phyloP scores from a whole-genome alignment of 2,329 filamentous ascomycete genomes.

The Acrocalymma vagum region DNA sequence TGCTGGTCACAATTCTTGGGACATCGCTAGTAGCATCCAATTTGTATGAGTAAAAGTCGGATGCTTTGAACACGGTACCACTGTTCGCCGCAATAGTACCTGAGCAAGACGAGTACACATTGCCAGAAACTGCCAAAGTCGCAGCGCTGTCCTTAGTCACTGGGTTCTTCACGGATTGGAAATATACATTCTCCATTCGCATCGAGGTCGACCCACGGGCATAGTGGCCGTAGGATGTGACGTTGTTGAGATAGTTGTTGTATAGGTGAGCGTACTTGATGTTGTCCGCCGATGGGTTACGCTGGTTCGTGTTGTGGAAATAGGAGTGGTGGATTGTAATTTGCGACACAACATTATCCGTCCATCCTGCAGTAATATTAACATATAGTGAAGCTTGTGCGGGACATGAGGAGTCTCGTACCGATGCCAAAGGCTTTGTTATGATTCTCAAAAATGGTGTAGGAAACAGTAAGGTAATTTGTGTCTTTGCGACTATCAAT shows the following conservation, averaged over 20 bases:
- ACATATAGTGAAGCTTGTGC: no score
- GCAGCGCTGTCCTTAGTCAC: no score
- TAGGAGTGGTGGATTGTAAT: conserved; percentile 17
- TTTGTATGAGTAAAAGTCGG: conserved; percentile 13
- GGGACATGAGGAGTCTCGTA: no score
- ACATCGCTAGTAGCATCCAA: no score
- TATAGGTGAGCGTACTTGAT: conserved; percentile 14
- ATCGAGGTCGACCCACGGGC: conserved; percentile 4
- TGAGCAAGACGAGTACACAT: no score
- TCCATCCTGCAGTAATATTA: no score
- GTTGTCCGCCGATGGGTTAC: conserved; percentile 17
- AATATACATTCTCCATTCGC: not conserved
- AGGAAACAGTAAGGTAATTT: conserved; percentile 12
- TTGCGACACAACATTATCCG: conserved; percentile 8
- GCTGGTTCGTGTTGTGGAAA: conserved; percentile 16
- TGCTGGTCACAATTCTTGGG: no score
- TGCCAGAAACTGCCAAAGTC: no score
- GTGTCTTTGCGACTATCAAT: conserved; percentile 16
- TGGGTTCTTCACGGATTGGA: not conserved
- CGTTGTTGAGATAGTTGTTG: conserved; percentile 19
- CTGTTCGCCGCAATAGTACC: no score
- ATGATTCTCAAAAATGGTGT: conserved; percentile 12
- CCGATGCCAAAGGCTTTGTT: conserved; percentile 18
- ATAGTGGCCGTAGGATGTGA: conserved; percentile 13
- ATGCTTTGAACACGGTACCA: conserved; percentile 15